phyloP scores from a whole-genome alignment of 768 basidiomycete species.

The Aureoboletus auriporus region DNA sequence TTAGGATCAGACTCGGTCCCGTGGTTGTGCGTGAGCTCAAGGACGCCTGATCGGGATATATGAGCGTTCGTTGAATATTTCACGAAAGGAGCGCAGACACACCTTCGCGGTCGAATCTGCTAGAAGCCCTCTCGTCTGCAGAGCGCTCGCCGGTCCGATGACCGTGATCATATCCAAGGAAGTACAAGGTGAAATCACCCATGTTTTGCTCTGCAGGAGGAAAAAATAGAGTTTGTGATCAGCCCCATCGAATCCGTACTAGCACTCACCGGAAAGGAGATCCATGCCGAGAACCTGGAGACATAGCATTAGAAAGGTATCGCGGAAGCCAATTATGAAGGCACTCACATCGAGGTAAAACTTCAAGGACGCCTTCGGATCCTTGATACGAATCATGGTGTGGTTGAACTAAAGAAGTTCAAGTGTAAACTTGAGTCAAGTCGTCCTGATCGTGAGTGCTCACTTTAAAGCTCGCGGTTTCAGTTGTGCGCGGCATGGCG shows the following conservation, averaged over 20 bases:
- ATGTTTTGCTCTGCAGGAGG: conserved; percentile 45
- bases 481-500: conserved; percentile 58
- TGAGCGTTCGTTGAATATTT: not conserved
- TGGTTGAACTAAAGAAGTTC: conserved; percentile 61
- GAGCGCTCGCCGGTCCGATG: conserved; percentile 40
- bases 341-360: conserved; percentile 72
- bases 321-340: not conserved
- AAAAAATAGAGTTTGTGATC: conserved; percentile 3
- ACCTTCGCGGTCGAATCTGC: conserved; percentile 67
- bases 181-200: conserved; percentile 73
- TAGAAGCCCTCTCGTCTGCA: conserved; percentile 47
- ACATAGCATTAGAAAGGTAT: not conserved
- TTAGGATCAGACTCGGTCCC: conserved; percentile 77
- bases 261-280: conserved; percentile 48
- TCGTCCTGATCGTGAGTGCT: not conserved
- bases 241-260: not conserved
- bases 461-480: conserved; percentile 64
- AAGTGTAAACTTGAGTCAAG: too few relatives aligned
- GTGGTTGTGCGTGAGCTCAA: conserved; percentile 87
- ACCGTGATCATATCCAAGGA: conserved; percentile 75
- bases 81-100: not conserved
- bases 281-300: conserved; percentile 70
- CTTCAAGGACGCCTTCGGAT: conserved; percentile 72
- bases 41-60: conserved; percentile 46
- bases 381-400: conserved; percentile 86